phyloP scores from a whole-genome alignment of 2,329 filamentous ascomycete genomes.

The Aureobasidium vineae region DNA sequence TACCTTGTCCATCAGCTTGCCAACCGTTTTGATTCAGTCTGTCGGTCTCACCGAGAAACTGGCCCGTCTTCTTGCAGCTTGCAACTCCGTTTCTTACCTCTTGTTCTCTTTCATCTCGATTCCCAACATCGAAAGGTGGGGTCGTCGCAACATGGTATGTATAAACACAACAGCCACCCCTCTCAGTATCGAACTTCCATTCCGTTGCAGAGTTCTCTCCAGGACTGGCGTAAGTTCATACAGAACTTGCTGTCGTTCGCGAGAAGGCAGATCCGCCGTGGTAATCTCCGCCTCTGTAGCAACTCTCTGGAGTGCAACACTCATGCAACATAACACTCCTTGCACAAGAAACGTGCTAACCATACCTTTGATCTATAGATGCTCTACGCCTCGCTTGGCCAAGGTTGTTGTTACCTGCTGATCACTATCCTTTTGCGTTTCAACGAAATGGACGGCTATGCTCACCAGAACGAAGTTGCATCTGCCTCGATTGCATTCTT shows the following conservation, averaged over 20 bases:
- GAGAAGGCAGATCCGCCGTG: too few species aligned
- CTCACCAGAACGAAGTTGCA: conserved; percentile 35
- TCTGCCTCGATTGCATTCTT: conserved; percentile 51
- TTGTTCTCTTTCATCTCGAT: conserved; percentile 51
- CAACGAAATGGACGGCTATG: conserved; percentile 38
- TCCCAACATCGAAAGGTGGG: conserved; percentile 52
- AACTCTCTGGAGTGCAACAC: too few species aligned
- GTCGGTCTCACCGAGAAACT: conserved; percentile 55
- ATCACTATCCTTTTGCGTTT: conserved; percentile 52
- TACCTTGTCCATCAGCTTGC: conserved; percentile 38
- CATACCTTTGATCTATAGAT: too few species aligned
- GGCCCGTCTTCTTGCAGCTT: conserved; percentile 57
- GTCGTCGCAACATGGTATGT: conserved; percentile 50
- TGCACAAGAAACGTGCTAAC: too few species aligned
- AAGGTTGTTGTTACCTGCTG: conserved; percentile 53
- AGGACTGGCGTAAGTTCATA: too few species aligned
- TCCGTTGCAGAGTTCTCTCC: too few species aligned
- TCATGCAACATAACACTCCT: too few species aligned
- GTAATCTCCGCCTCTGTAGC: too few species aligned
- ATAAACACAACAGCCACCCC: too few species aligned
- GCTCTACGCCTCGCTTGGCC: conserved; percentile 54
- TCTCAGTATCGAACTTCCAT: too few species aligned
- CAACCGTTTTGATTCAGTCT: conserved; percentile 58
- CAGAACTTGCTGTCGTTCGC: too few species aligned
- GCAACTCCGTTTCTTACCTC: conserved; percentile 53